These are phyloP conservation scores for Lipomyces sp. DNA, from an alignment of 805 yeast species.

Conservation along the genomic window DNA sequence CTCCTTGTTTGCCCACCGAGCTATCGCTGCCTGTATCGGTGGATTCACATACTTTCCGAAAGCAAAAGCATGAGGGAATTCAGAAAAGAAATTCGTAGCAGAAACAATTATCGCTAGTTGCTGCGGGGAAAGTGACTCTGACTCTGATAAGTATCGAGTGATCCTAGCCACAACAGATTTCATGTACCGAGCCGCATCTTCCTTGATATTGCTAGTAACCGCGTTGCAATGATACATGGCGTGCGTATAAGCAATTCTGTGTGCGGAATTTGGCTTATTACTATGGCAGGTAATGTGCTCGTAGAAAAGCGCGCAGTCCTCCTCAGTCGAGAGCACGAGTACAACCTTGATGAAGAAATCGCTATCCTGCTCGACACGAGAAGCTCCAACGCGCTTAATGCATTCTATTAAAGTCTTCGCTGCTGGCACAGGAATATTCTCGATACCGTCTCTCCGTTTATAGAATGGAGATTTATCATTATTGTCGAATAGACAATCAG, in stretches of 20 bases:
- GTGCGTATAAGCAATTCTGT: not conserved
- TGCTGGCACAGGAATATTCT: not conserved
- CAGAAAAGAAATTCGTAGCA: constrained; percentile 9
- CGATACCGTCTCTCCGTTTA: not conserved
- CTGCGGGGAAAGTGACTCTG: not conserved
- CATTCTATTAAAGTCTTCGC: not conserved
- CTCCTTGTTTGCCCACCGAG: constrained; percentile 53
- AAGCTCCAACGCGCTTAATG: not conserved
- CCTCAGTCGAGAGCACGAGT: constrained; percentile 15
- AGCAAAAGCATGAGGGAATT: not conserved
- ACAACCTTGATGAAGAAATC: constrained; percentile 37
- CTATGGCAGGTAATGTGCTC: not conserved
- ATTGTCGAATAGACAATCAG: not conserved
- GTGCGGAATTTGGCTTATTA: not conserved
- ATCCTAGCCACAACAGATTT: constrained; percentile 8
- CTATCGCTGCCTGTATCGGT: constrained; percentile 42
- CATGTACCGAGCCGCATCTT: constrained; percentile 1
- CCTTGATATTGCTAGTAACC: not conserved
- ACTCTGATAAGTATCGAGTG: constrained; percentile 25
- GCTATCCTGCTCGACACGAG: constrained; percentile 2
- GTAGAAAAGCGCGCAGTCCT: constrained; percentile 5
- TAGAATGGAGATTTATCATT: not conserved
- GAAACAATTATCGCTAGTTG: not conserved
- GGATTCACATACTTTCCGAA: constrained; percentile 40
- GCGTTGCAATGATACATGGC: not conserved